Base-by-base conservation (phyloP, 2,329 filamentous ascomycete genomes). In the Endocalyx cinctus region DNA sequence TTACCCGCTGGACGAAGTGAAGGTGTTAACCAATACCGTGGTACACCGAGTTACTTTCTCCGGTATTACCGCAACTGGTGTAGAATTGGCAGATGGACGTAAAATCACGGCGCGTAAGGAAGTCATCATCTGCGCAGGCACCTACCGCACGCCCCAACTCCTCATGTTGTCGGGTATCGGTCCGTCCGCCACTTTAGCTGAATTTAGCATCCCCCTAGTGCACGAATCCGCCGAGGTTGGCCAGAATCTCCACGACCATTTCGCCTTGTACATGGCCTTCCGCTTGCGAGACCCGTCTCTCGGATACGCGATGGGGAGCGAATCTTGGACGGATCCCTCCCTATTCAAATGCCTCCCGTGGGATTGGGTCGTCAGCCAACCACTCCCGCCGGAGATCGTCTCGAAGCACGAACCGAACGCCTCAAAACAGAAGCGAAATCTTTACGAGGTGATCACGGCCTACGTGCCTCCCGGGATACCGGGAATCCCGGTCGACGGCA, bases 21-120 rank as follows among this genome's bases (percentile, higher is more conserved):
- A 45, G 5, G 44, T 49, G 12, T 28, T 47, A 15, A 46, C 45
- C 27, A 34, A 49, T 25, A 41, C 45, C 17, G 8, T 34, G 4
- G 46, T 45, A 5, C 26, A 39, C 15, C 36, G 34, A 28, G 30
- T 48, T 23, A 41, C 22, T 16, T 47, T 45, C 15, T 29, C 34
- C 7, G 30, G 19, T 12, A 32, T 17, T 43, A 64, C 51, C 34
- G 65, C 63, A 3, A 52, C 62, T 1, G 72, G 70, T 2, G 62
- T 74, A 4, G 57, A 64, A 31, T 53, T 58, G 4, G 47, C 3
- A n/a, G 50, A 31, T 39, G 55, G 15, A 37, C 57, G 33, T 45
- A 54, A 40, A 15, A 35, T 33, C 20, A 46, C 32, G 45, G 53
- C n/a, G 2, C 50, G 45, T n/a, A 51, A 46, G 29, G 54, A 62